These are phyloP conservation scores for Herpetospermum pedunculosum DNA, from an alignment of 306 rosid species.

Conservation along the genomic window DNA sequence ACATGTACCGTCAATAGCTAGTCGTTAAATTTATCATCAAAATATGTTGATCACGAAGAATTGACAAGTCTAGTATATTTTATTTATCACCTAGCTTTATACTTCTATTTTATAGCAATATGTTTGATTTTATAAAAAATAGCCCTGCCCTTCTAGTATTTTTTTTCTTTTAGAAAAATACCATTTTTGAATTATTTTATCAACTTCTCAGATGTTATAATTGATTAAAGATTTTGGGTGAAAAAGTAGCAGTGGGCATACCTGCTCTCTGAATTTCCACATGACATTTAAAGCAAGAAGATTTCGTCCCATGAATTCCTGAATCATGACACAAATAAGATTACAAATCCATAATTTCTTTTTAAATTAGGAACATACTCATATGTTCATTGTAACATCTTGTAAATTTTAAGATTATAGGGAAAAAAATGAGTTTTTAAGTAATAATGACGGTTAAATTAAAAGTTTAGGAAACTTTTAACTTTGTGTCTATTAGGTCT, in stretches of 20 bases:
- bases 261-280: conserved; percentile 99
- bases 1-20: background rate
- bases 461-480: too few relatives aligned
- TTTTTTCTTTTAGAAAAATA: background rate
- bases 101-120: background rate
- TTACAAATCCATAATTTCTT: background rate
- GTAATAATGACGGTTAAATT: too few relatives aligned
- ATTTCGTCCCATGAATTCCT: conserved; percentile 98
- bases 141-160: background rate
- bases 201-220: background rate
- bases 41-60: background rate
- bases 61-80: background rate
- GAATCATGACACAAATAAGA: conserved; percentile 11
- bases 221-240: background rate
- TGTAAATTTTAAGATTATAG: too few relatives aligned
- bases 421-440: too few relatives aligned
- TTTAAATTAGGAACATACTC: background rate
- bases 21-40: background rate
- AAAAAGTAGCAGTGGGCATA: conserved; percentile 8
- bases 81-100: background rate
- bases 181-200: background rate
- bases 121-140: background rate
- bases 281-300: conserved; percentile 93
- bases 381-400: too few relatives aligned
- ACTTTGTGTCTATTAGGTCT: too few relatives aligned